These are phyloP conservation scores for Dalbergia oliveri DNA, from an alignment of 306 rosid species.

Conservation along the genomic window DNA sequence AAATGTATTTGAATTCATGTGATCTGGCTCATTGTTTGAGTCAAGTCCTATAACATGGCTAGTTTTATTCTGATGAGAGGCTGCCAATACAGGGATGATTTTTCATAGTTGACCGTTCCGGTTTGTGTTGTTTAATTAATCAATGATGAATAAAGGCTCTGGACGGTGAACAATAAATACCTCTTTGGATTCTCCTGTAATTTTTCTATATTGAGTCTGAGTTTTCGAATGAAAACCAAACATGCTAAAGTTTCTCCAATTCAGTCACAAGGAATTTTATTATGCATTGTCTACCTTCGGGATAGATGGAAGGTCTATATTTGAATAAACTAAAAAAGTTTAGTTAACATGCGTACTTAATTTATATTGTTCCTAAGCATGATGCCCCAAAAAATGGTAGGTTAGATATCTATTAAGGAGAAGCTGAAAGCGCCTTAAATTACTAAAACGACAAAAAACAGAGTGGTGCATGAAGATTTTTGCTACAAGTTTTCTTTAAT, in stretches of 20 bases:
- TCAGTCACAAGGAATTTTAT: too few species aligned
- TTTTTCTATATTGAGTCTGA: too few species aligned
- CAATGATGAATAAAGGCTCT: slow-evolving; percentile 21
- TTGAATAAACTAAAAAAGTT: not conserved
- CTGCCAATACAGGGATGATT: slow-evolving; percentile 9
- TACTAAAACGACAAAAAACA: not conserved
- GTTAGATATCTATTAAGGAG: not conserved
- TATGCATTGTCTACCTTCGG: too few species aligned
- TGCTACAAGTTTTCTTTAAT: not conserved
- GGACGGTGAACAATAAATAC: slow-evolving; percentile 31
- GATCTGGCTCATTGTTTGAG: slow-evolving; percentile 23
- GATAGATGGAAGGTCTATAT: too few species aligned
- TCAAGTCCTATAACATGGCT: slow-evolving; percentile 17
- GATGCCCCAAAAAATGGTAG: not conserved
- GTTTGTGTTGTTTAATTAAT: slow-evolving; percentile 32
- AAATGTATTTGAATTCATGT: not conserved
- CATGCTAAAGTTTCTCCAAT: too few species aligned
- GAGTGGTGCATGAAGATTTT: not conserved
- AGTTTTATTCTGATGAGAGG: slow-evolving; percentile 19
- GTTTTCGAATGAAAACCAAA: too few species aligned
- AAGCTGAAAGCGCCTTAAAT: not conserved
- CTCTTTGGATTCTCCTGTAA: slow-evolving; percentile 16
- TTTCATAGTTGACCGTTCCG: slow-evolving; percentile 19
- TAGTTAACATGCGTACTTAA: not conserved
- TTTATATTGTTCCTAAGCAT: not conserved